phyloP scores from a whole-genome alignment of 2,329 filamentous ascomycete species.

The Diaporthe eres region DNA sequence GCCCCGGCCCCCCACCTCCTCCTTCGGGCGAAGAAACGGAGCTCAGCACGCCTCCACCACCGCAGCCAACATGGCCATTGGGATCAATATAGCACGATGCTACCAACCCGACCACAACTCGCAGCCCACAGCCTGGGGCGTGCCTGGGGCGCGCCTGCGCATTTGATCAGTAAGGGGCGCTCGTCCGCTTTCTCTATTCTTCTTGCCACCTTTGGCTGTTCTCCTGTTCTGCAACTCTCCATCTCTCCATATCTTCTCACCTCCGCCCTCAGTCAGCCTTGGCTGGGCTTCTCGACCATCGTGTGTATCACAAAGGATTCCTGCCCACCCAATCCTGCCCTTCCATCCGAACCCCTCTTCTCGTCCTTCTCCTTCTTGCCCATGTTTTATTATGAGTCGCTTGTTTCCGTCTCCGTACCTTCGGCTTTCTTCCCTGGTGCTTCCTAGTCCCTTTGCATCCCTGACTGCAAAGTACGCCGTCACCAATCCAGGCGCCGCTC shows the following conservation, averaged over 20 bases:
- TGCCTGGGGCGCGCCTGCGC: not conserved
- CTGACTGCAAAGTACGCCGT: conserved; percentile 10
- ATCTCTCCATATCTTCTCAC: not conserved
- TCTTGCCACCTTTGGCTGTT: not conserved
- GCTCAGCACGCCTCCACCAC: conserved; percentile 3
- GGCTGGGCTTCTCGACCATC: not conserved
- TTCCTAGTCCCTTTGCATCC: conserved; percentile 25
- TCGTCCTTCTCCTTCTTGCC: not conserved
- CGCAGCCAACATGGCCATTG: conserved; percentile 18
- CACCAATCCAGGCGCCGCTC: not conserved
- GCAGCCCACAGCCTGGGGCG: not conserved
- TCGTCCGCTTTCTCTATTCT: not conserved
- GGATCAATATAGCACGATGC: conserved; percentile 34
- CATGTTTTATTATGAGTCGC: conserved; percentile 24
- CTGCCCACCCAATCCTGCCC: conserved; percentile 31
- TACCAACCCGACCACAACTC: not conserved
- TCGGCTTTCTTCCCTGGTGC: not conserved
- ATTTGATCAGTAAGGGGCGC: conserved; percentile 6
- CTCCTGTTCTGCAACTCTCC: conserved; percentile 4
- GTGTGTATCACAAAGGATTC: conserved; percentile 36
- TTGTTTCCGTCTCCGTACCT: not conserved
- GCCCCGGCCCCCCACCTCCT: not conserved
- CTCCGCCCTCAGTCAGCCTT: conserved; percentile 12
- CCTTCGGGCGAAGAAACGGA: conserved; percentile 20
- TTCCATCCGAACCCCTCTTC: conserved; percentile 17